phyloP scores from a whole-genome alignment of 2,329 filamentous ascomycete species.

The Aplosporella prunicola region DNA sequence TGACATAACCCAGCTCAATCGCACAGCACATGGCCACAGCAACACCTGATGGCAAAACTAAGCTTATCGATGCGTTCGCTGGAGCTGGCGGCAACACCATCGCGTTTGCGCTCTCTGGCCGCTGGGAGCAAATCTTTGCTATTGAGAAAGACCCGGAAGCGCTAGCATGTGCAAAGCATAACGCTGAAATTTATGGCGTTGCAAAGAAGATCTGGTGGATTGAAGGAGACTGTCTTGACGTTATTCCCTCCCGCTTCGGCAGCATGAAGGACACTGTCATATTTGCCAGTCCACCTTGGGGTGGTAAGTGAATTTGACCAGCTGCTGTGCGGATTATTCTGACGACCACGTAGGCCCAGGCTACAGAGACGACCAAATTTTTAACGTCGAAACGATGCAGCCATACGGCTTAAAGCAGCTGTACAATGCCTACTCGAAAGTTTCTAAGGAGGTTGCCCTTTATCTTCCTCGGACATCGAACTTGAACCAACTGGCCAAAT shows the following conservation, averaged over 20 bases:
- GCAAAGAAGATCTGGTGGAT: slow-evolving; percentile 73
- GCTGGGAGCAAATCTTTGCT: slow-evolving; percentile 76
- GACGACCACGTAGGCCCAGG: slow-evolving; percentile 42
- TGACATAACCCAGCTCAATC: slow-evolving; percentile 49
- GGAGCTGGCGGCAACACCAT: slow-evolving; percentile 92
- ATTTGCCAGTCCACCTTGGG: slow-evolving; percentile 68
- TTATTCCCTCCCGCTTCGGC: slow-evolving; percentile 46
- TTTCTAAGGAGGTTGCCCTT: slow-evolving; percentile 52
- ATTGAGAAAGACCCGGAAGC: slow-evolving; percentile 76
- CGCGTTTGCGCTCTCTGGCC: slow-evolving; percentile 73
- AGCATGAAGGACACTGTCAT: slow-evolving; percentile 44
- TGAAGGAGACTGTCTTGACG: slow-evolving; percentile 75
- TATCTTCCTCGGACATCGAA: slow-evolving; percentile 61
- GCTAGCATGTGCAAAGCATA: slow-evolving; percentile 84
- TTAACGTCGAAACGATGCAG: slow-evolving; percentile 77
- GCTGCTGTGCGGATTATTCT: background rate
- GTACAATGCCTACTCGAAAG: slow-evolving; percentile 30
- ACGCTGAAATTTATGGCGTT: slow-evolving; percentile 78
- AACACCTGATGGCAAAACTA: slow-evolving; percentile 46
- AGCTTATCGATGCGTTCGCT: slow-evolving; percentile 80
- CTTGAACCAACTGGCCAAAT: slow-evolving; percentile 28
- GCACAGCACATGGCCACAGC: slow-evolving; percentile 58
- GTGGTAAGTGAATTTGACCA: slow-evolving; percentile 41
- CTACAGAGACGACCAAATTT: slow-evolving; percentile 59
- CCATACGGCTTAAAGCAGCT: slow-evolving; percentile 58